Conservation (phyloP, 129 eudicot species). For the Tagetes erecta region DNA sequence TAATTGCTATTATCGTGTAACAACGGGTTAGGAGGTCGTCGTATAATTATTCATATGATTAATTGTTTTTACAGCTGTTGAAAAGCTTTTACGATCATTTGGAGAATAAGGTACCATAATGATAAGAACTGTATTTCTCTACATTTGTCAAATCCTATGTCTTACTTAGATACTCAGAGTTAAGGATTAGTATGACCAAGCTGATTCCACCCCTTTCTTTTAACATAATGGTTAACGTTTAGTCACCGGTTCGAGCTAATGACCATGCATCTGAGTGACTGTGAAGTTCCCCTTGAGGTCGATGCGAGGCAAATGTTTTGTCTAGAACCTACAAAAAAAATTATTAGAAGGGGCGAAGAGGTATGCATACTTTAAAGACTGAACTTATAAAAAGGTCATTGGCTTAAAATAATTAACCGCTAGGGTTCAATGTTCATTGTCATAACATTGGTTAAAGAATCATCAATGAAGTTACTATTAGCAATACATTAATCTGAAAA, state of each 20-base stretch:
- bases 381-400: neutral
- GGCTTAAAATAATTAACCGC: neutral
- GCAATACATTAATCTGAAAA: neutral
- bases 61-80: neutral
- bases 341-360: neutral
- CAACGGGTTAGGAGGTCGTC: neutral
- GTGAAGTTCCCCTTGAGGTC: neutral
- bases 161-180: neutral
- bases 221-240: neutral
- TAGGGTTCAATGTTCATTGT: no score
- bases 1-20: neutral
- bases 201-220: neutral
- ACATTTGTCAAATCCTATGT: neutral
- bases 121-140: neutral
- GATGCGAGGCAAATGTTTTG: neutral
- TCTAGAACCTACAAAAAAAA: neutral
- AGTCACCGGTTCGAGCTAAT: neutral
- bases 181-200: neutral
- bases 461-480: slow-evolving; percentile 1
- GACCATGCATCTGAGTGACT: neutral
- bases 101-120: neutral
- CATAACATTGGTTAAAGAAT: neutral
- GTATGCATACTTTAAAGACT: neutral
- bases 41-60: neutral
- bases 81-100: neutral